Evolutionary conservation across 805 yeast species (phyloP), one percentile per base, ranked within the genome.

Genomic region (Sporopachydermia quercuum): DNA sequence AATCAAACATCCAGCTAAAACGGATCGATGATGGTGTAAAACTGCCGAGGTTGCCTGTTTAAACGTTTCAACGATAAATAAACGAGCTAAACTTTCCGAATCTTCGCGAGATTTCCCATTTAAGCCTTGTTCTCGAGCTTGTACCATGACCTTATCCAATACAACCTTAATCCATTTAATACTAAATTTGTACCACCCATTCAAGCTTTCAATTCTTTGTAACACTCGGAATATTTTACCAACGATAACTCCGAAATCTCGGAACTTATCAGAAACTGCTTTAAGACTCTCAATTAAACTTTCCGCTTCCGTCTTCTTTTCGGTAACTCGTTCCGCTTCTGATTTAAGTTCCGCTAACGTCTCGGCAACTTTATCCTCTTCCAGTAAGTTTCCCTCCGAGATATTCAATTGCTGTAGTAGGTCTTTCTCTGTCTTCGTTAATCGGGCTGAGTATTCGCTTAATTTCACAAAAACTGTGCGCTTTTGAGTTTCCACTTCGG

Each of bases 401-500:
- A 66, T 66, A 45, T 71, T 74, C 43, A 89, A 58, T 0, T 76
- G 64, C 3, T 61, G 56, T 43, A 87, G 60, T 5, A 87, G 61
- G 5, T 68, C 65, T 4, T 62, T 58, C 47, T 86, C 95, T 16
- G 84, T 61, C 1, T 51, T 48, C 35, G 68, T 63, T 37, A 87
- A 56, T 13, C 66, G 66, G 1, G 63, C 63, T 39, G 66, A 68
- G 48, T 76, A 82, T 37, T 74, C 80, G 11, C 78, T 68, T 45
- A 75, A 78, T 4, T 75, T 55, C 38, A 65, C 65, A 14, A 71
- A 51, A 40, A 83, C 52, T 35, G 71, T 76, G 1, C 58, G 46
- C 42, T 87, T 63, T 49, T 76, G 68, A 3, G 49, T 46, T 39
- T 80, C 85, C 4, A 83, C 54, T 5, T 78, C 89, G 0, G 96